phyloP scores from a whole-genome alignment of 2,329 filamentous ascomycete species.

The Ascochyta lentis region DNA sequence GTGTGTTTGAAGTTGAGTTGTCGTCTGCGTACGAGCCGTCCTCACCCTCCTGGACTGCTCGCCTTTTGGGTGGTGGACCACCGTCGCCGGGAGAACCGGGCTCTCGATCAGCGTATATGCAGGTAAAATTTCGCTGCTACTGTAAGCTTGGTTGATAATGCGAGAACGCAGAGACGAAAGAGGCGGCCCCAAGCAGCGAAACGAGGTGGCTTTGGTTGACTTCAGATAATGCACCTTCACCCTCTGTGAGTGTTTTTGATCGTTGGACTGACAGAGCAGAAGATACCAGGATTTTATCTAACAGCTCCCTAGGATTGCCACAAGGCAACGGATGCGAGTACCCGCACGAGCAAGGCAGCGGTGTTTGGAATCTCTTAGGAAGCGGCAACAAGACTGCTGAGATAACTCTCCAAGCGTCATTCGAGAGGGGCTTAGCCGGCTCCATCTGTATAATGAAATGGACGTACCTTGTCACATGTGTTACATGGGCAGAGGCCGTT shows the following conservation, averaged over 20 bases:
- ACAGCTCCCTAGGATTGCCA: too few relatives aligned
- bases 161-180: not conserved
- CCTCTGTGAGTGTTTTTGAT: not conserved
- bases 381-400: too few relatives aligned
- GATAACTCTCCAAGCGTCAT: not conserved
- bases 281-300: too few relatives aligned
- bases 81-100: constrained; percentile 44
- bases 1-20: constrained; percentile 29
- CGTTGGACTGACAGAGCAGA: too few relatives aligned
- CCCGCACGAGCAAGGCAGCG: too few relatives aligned
- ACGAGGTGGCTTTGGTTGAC: too few relatives aligned
- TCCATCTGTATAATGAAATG: not conserved
- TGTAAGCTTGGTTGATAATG: constrained; percentile 24
- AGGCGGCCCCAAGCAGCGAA: not conserved
- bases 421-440: not conserved
- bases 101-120: constrained; percentile 48
- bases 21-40: constrained; percentile 28
- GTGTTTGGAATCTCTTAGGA: too few relatives aligned
- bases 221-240: not conserved
- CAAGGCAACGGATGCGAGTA: too few relatives aligned
- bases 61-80: constrained; percentile 47
- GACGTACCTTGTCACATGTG: constrained; percentile 62
- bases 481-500: constrained; percentile 65
- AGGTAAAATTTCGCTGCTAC: constrained; percentile 50
- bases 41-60: constrained; percentile 34